A percentile compares a stretch with the other conserved stretches of the same genome.
phyloP scores from a whole-genome alignment of 2,329 filamentous ascomycete genomes.

The Didymella exigua region DNA sequence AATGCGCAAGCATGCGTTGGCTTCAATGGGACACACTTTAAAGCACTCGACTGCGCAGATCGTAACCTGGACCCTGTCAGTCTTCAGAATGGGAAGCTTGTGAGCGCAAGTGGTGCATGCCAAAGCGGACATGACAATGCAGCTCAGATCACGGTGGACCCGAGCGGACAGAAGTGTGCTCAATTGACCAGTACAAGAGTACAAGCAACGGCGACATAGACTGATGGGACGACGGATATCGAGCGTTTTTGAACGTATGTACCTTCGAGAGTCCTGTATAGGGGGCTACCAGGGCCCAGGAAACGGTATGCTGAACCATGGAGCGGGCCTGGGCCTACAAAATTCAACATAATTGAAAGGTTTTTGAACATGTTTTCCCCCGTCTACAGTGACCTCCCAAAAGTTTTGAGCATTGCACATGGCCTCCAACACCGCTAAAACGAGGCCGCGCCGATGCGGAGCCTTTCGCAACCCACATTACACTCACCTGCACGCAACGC shows the following conservation, averaged over 20 bases:
- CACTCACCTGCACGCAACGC: neutral
- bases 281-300: too few relatives aligned
- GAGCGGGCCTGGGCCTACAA: too few relatives aligned
- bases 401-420: too few relatives aligned
- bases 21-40: slow-evolving; percentile 50
- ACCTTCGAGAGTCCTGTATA: neutral
- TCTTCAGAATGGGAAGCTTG: slow-evolving; percentile 19
- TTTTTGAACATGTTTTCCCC: too few relatives aligned
- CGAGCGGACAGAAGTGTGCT: slow-evolving; percentile 14
- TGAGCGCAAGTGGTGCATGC: slow-evolving; percentile 22
- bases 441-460: too few relatives aligned
- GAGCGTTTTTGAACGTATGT: neutral
- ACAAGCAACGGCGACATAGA: neutral
- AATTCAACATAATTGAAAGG: too few relatives aligned
- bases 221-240: neutral
- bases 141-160: slow-evolving; percentile 25
- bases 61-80: slow-evolving; percentile 20
- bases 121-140: slow-evolving; percentile 22
- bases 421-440: too few relatives aligned
- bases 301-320: too few relatives aligned
- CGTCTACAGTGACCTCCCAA: too few relatives aligned
- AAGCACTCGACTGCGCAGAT: slow-evolving; percentile 44
- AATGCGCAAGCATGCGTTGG: slow-evolving; percentile 48
- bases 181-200: neutral
- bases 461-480: too few relatives aligned